A percentile compares a stretch with the other conserved stretches of the same genome.
Conservation (phyloP, 2,329 filamentous ascomycete species). For the Lecanicillium sp. region DNA sequence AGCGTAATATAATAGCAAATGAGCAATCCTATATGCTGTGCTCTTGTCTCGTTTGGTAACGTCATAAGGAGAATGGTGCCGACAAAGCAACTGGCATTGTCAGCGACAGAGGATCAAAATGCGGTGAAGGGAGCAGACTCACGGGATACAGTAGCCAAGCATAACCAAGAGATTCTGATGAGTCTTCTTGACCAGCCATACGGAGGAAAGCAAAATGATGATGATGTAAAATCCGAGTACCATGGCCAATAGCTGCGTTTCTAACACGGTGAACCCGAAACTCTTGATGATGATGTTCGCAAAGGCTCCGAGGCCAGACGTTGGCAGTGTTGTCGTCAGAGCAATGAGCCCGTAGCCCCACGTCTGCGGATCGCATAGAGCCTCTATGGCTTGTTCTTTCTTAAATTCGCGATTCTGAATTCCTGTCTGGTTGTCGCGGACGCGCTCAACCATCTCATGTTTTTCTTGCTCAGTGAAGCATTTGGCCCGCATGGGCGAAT, state of each 20-base stretch:
- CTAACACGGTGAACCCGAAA: slow-evolving; percentile 56
- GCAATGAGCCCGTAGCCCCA: slow-evolving; percentile 59
- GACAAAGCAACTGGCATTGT: slow-evolving; percentile 48
- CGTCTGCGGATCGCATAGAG: slow-evolving; percentile 57
- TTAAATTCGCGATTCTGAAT: slow-evolving; percentile 48
- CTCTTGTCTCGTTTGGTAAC: slow-evolving; percentile 47
- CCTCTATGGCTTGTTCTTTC: slow-evolving; percentile 37
- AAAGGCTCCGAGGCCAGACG: slow-evolving; percentile 64
- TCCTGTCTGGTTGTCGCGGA: slow-evolving; percentile 53
- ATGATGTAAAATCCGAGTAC: slow-evolving; percentile 70
- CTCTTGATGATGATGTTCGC: slow-evolving; percentile 65
- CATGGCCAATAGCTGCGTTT: slow-evolving; percentile 70
- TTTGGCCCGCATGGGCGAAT: slow-evolving; percentile 64
- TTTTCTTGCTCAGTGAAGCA: slow-evolving; percentile 62
- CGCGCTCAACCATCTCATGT: slow-evolving; percentile 52
- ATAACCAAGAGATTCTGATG: slow-evolving; percentile 63
- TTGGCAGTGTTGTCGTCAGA: slow-evolving; percentile 66
- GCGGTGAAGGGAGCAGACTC: slow-evolving; percentile 20
- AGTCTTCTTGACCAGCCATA: slow-evolving; percentile 61
- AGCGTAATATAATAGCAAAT: slow-evolving; percentile 70
- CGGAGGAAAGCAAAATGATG: slow-evolving; percentile 56
- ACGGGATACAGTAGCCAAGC: slow-evolving; percentile 58
- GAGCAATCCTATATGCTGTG: slow-evolving; percentile 58
- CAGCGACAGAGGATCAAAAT: slow-evolving; percentile 5
- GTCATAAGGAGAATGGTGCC: slow-evolving; percentile 69